Evolutionary conservation across 2,329 filamentous ascomycete genomes (phyloP).

Genomic region (Phyllosticta capitalensis): DNA sequence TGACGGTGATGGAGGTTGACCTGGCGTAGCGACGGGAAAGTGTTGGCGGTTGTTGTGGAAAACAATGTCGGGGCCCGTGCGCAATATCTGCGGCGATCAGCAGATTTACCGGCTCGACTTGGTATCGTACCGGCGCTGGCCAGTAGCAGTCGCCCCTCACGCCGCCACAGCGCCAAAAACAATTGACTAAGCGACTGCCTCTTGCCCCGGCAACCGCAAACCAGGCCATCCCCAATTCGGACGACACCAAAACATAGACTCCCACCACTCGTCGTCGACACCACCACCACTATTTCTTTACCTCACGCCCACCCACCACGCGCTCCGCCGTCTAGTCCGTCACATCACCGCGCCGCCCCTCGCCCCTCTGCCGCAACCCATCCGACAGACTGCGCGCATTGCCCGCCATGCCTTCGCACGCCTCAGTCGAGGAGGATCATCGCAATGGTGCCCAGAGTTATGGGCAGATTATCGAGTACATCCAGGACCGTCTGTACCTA

Average conservation of each 20-base stretch:
- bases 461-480: conserved; percentile 92
- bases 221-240: not conserved
- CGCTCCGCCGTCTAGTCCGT: not conserved
- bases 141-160: not conserved
- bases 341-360: not conserved
- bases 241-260: not conserved
- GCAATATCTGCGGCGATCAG: not conserved
- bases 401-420: conserved; percentile 7
- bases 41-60: not conserved
- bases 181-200: not conserved
- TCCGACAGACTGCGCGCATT: not conserved
- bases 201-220: not conserved
- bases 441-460: conserved; percentile 41
- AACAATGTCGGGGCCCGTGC: not conserved
- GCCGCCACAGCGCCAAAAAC: not conserved
- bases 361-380: not conserved
- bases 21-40: not conserved
- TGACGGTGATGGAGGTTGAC: not conserved
- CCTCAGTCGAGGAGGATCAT: conserved; percentile 5
- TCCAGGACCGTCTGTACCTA: conserved; percentile 90
- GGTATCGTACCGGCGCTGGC: not conserved
- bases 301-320: conserved; percentile 1
- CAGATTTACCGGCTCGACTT: not conserved
- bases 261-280: not conserved
- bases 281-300: not conserved